A percentile compares a stretch with the other conserved stretches of the same genome.
phyloP scores from a whole-genome alignment of 2,329 filamentous ascomycete species.

The Trichophyton simii region DNA sequence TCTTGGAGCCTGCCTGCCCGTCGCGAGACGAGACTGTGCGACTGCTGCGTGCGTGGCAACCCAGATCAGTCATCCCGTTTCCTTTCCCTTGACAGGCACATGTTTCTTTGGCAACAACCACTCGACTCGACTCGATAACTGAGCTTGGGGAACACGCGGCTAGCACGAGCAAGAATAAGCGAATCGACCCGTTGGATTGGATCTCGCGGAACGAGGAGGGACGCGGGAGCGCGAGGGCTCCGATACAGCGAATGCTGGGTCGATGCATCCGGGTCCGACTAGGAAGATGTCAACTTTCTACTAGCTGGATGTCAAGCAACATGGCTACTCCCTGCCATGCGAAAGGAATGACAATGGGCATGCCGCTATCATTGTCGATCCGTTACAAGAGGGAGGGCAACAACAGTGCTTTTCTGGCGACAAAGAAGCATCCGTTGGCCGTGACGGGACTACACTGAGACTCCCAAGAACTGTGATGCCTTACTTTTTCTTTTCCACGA shows the following conservation, averaged over 20 bases:
- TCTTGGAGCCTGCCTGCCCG: background rate
- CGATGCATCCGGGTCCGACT: background rate
- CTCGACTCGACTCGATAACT: background rate
- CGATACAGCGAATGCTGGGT: conserved; percentile 1
- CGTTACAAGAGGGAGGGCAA: background rate
- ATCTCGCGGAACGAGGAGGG: conserved; percentile 1
- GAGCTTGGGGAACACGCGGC: background rate
- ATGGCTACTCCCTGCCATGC: background rate
- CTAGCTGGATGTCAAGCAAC: background rate
- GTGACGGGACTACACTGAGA: background rate
- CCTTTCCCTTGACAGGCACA: background rate
- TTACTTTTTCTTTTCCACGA: background rate
- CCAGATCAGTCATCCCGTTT: background rate
- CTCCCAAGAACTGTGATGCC: background rate
- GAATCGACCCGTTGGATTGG: conserved; percentile 1
- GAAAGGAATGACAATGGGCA: background rate
- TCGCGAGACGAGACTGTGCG: background rate
- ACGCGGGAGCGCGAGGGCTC: background rate
- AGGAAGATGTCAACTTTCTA: background rate
- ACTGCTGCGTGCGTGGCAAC: background rate
- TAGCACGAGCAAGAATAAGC: background rate
- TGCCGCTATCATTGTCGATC: background rate
- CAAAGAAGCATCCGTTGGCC: background rate
- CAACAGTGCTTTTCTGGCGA: background rate
- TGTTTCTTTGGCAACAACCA: background rate